Evolutionary conservation across 2,329 filamentous ascomycete species (phyloP).

Genomic region (Pleurostoma richardsiae): DNA sequence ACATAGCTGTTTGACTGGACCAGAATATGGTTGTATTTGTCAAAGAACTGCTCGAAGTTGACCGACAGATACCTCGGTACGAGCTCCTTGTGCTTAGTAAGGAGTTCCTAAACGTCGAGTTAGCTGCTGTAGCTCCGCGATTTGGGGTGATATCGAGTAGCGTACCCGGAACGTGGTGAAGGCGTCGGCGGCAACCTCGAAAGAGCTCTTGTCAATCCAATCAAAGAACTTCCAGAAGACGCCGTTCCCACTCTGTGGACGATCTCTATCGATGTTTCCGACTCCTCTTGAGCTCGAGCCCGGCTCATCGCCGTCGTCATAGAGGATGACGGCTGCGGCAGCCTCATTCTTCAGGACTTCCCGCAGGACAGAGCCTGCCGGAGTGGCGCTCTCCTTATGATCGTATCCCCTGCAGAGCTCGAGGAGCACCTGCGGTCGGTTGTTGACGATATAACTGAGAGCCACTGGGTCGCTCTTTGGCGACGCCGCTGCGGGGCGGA

Average conservation of each 20-base stretch:
- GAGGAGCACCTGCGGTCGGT: constrained; percentile 80
- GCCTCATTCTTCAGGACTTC: constrained; percentile 88
- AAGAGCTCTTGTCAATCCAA: constrained; percentile 95
- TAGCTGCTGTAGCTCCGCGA: not conserved
- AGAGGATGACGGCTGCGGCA: constrained; percentile 84
- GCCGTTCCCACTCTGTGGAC: constrained; percentile 71
- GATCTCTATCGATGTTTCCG: constrained; percentile 69
- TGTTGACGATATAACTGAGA: constrained; percentile 81
- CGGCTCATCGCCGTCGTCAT: constrained; percentile 74
- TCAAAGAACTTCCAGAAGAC: constrained; percentile 97
- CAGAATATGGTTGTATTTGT: constrained; percentile 79
- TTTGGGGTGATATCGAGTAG: not conserved
- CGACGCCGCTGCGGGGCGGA: constrained; percentile 66
- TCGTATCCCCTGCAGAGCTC: constrained; percentile 88
- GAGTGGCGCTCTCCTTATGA: constrained; percentile 84
- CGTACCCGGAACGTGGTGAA: constrained; percentile 93
- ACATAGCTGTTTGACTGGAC: constrained; percentile 95
- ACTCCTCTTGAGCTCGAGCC: constrained; percentile 73
- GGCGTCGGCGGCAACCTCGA: constrained; percentile 94
- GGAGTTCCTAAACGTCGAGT: constrained; percentile 61
- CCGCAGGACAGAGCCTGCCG: constrained; percentile 82
- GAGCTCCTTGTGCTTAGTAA: constrained; percentile 90
- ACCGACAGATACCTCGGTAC: constrained; percentile 82
- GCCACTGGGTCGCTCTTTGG: constrained; percentile 73
- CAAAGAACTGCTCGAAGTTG: constrained; percentile 93